A percentile compares a stretch with the other conserved stretches of the same genome.
These are phyloP conservation scores for Oemleria cerasiformis DNA, from an alignment of 306 rosid genomes.

Conservation along the genomic window DNA sequence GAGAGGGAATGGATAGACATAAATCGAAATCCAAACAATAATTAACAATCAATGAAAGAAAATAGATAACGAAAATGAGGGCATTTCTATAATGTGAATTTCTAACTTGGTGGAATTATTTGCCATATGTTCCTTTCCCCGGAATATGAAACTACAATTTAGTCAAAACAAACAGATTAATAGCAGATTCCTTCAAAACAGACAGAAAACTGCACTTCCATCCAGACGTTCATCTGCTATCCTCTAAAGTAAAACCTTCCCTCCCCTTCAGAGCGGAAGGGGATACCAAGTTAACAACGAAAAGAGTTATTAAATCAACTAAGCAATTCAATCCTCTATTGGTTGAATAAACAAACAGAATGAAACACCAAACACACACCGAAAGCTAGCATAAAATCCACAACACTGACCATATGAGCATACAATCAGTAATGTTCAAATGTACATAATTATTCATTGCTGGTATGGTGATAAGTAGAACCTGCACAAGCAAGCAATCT, in stretches of 20 bases:
- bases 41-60: neutral
- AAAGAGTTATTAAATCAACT: neutral
- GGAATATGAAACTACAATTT: neutral
- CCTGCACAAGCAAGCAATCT: neutral
- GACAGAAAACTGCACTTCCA: neutral
- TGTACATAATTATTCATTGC: neutral
- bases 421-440: neutral
- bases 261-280: neutral
- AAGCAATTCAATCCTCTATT: slow-evolving; percentile 2
- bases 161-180: neutral
- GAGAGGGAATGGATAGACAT: neutral
- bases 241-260: neutral
- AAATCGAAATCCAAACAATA: neutral
- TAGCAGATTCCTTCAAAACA: neutral
- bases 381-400: neutral
- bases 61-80: neutral
- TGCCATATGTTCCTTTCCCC: neutral
- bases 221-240: neutral
- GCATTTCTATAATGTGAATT: neutral
- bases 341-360: neutral
- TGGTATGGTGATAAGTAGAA: neutral
- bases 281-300: neutral
- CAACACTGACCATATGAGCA: neutral
- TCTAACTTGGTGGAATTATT: neutral
- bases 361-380: neutral